Base-by-base conservation (phyloP, 2,329 filamentous ascomycete genomes). In the Penicillium frequentans region DNA sequence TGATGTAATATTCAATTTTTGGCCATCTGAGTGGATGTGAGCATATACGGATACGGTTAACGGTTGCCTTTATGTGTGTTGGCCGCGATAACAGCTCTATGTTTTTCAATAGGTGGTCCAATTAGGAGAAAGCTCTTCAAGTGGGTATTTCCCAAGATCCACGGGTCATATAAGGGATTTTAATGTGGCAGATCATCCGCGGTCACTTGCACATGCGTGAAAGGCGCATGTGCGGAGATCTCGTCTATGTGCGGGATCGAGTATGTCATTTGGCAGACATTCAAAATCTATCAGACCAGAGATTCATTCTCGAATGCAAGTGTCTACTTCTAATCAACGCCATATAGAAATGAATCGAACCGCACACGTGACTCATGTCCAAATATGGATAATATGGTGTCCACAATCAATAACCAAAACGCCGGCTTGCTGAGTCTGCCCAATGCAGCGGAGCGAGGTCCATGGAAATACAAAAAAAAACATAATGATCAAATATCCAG, bases 341-440 rank as follows among this genome's bases (percentile, higher is more conserved):
- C 52, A 42, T 11, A 50, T 56, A 39, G 31, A 53, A 35, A 21
- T 42, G 27, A 35, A 44, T 10, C 19, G 31, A 19, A 47, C 21
- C 21, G 31, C 14, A 16, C 31, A 33, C 14, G 13, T 14, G 31
- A 14, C 31, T 39, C 31, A 49, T 19, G 47, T 26, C 46, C 29
- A 49, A 14, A 29, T 8, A 35, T 48, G n/a, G n/a, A 48, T 29
- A 29, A 47, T 47, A 31, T 48, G 29, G 14, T 29, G 27, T 49
- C 21, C 47, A 9, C 29, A 37, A 35, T 10, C 26, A 47, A 37
- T 11, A 39, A 50, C 29, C 37, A 24, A 47, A 55, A 55, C 47
- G 31, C 54, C 52, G 54, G 54, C 54, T 63, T 55, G 59, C 47
- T 61, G 54, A 16, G 31, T 27, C 16, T 55, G 37, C 37, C 11